Conservation (phyloP, 805 yeast genomes). For the Ogataea kodamae region DNA sequence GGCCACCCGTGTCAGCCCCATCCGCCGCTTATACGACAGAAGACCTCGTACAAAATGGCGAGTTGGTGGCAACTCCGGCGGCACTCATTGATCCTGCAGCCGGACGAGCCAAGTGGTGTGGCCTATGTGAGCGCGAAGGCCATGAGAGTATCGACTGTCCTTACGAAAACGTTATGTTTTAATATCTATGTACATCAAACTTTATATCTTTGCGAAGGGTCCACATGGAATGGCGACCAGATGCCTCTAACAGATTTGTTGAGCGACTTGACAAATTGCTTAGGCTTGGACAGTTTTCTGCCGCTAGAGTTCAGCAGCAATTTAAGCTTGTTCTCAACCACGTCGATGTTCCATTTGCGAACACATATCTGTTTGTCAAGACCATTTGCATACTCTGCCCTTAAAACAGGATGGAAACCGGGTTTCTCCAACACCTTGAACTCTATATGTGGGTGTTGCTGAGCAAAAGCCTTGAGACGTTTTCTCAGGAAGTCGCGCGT, state of each 20-base stretch:
- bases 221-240: conserved; percentile 94
- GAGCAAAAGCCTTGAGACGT: conserved; percentile 54
- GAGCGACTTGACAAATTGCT: conserved; percentile 72
- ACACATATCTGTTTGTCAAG: conserved; percentile 54
- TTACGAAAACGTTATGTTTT: conserved; percentile 48
- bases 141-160: conserved; percentile 89
- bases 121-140: conserved; percentile 86
- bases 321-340: conserved; percentile 61
- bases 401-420: conserved; percentile 76
- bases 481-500: conserved; percentile 60
- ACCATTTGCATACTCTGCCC: conserved; percentile 51
- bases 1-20: not conserved
- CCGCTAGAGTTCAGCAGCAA: conserved; percentile 71
- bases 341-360: conserved; percentile 60
- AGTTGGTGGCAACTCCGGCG: conserved; percentile 45
- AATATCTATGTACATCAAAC: conserved; percentile 32
- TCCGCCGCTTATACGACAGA: too few species aligned
- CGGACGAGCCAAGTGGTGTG: conserved; percentile 85
- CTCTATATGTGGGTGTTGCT: conserved; percentile 59
- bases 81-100: conserved; percentile 58
- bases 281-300: conserved; percentile 53
- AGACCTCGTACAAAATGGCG: conserved; percentile 18
- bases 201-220: conserved; percentile 46
- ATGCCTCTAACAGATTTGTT: conserved; percentile 90
- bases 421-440: conserved; percentile 64